Evolutionary conservation across 2,329 filamentous ascomycete genomes (phyloP).

Genomic region (Aspergillus latus): DNA sequence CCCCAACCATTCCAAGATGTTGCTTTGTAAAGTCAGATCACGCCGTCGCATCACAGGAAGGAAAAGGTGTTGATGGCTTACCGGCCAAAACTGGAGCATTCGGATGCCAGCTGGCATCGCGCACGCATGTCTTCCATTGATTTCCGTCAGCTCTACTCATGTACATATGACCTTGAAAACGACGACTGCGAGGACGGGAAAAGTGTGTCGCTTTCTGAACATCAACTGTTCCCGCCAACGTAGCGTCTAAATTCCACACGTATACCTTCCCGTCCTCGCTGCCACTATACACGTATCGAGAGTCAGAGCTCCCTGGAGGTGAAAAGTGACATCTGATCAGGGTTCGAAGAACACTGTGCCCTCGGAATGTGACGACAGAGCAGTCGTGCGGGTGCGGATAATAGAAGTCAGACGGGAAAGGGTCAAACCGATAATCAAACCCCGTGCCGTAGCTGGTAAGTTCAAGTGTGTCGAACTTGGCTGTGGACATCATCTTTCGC

Average conservation of each 20-base stretch:
- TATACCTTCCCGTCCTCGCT: constrained; percentile 87
- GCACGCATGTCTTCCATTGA: constrained; percentile 73
- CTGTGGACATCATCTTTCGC: constrained; percentile 78
- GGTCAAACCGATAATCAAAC: constrained; percentile 63
- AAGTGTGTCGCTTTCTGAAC: constrained; percentile 69
- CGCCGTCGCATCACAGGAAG: not conserved
- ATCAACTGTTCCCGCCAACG: constrained; percentile 73
- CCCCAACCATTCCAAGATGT: constrained; percentile 81
- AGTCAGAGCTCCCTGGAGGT: constrained; percentile 79
- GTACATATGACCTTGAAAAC: constrained; percentile 44
- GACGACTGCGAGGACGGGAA: constrained; percentile 56
- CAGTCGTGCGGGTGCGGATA: constrained; percentile 77
- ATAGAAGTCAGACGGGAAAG: constrained; percentile 56
- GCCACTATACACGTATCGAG: constrained; percentile 88
- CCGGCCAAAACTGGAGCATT: constrained; percentile 74
- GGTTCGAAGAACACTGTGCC: constrained; percentile 84
- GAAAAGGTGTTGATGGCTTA: constrained; percentile 34
- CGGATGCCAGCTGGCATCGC: constrained; percentile 91
- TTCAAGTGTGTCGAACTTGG: constrained; percentile 56
- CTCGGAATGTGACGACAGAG: constrained; percentile 88
- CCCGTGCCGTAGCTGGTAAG: constrained; percentile 55
- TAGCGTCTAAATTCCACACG: constrained; percentile 92
- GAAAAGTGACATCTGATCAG: constrained; percentile 95
- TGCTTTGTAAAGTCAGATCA: constrained; percentile 49
- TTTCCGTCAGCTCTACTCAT: constrained; percentile 46